These are phyloP conservation scores for Phytophthora pisi DNA, from an alignment of 352 stramenopile genomes.

Conservation along the genomic window DNA sequence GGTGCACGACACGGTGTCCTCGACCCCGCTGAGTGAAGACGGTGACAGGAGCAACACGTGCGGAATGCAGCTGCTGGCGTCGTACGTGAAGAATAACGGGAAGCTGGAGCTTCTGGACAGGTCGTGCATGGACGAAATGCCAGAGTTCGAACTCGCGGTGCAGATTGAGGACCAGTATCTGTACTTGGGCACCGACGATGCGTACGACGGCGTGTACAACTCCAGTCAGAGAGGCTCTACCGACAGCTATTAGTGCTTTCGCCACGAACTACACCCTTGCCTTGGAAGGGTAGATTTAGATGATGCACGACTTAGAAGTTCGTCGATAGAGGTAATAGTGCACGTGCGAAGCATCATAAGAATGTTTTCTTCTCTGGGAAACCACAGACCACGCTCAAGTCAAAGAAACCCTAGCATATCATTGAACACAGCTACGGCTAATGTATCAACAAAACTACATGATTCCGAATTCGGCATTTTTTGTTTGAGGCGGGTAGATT, in stretches of 20 bases:
- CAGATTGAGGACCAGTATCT: not conserved
- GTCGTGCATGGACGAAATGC: conserved; percentile 36
- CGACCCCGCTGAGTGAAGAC: conserved; percentile 30
- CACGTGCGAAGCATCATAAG: too few relatives aligned
- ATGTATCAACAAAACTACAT: too few relatives aligned
- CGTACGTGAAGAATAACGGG: conserved; percentile 41
- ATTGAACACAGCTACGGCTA: too few relatives aligned
- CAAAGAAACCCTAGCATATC: too few relatives aligned
- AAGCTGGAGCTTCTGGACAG: conserved; percentile 42
- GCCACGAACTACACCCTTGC: too few relatives aligned
- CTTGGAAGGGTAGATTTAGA: too few relatives aligned
- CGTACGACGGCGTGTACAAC: conserved; percentile 41
- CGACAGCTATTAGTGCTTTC: not conserved
- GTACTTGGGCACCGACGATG: conserved; percentile 40
- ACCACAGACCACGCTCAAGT: too few relatives aligned
- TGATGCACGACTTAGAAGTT: too few relatives aligned
- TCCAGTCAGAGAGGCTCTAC: not conserved
- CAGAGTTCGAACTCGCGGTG: conserved; percentile 30
- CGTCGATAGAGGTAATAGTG: too few relatives aligned
- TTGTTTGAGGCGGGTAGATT: too few relatives aligned
- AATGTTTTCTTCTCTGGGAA: too few relatives aligned
- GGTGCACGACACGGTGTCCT: conserved; percentile 40
- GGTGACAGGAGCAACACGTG: conserved; percentile 34
- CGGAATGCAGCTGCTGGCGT: conserved; percentile 43
- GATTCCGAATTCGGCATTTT: too few relatives aligned